These are phyloP conservation scores for Malbranchea zuffiana DNA, from an alignment of 2,329 filamentous ascomycete species.

Conservation along the genomic window DNA sequence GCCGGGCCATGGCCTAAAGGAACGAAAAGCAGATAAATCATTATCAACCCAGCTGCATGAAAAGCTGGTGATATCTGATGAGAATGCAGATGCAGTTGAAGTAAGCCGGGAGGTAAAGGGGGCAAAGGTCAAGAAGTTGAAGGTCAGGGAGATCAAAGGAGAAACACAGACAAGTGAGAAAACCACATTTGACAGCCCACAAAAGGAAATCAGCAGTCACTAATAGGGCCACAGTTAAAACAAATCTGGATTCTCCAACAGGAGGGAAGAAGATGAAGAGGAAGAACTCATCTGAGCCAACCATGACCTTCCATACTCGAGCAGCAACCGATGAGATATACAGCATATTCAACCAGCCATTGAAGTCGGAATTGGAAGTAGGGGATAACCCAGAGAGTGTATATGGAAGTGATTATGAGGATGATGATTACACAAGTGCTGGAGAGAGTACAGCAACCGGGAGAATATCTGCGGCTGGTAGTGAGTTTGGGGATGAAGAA, in stretches of 20 bases:
- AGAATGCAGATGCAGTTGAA: conserved; percentile 16
- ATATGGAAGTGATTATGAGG: conserved; percentile 54
- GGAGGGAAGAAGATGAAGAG: conserved; percentile 74
- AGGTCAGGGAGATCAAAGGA: conserved; percentile 67
- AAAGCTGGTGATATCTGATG: conserved; percentile 20
- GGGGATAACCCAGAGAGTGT: conserved; percentile 51
- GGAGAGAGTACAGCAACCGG: conserved; percentile 76
- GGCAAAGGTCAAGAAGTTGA: conserved; percentile 56
- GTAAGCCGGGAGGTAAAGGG: conserved; percentile 22
- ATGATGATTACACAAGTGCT: conserved; percentile 68
- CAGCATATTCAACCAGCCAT: conserved; percentile 85
- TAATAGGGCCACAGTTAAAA: conserved; percentile 56
- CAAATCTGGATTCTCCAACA: conserved; percentile 81
- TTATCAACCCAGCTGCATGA: conserved; percentile 25
- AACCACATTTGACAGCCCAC: not conserved
- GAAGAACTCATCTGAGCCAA: conserved; percentile 69
- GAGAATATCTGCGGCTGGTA: conserved; percentile 51
- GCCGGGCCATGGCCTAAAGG: conserved; percentile 13
- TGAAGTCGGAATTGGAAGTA: conserved; percentile 41
- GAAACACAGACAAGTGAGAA: conserved; percentile 81
- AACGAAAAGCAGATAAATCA: conserved; percentile 17
- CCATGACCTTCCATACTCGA: conserved; percentile 92
- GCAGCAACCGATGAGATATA: conserved; percentile 97
- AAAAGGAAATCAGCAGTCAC: conserved; percentile 17
- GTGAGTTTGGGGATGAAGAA: conserved; percentile 55